phyloP scores from a whole-genome alignment of 2,329 filamentous ascomycete genomes.

The Epichloe gansuensis region DNA sequence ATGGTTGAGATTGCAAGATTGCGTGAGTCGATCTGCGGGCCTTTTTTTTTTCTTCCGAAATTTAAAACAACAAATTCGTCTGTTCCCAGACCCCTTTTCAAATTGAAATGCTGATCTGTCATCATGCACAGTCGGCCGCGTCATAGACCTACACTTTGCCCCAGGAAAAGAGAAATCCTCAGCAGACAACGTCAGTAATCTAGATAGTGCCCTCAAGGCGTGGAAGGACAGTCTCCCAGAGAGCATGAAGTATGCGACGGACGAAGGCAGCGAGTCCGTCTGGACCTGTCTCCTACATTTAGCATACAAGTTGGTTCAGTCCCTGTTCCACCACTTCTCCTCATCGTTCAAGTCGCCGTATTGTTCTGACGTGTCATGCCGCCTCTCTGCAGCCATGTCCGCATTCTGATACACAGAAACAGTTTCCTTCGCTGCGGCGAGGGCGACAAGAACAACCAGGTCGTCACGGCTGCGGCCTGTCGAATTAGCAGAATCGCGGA shows the following conservation, averaged over 20 bases:
- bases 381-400: slow-evolving; percentile 16
- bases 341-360: background rate
- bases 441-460: slow-evolving; percentile 16
- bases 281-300: slow-evolving; percentile 25
- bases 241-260: slow-evolving; percentile 16
- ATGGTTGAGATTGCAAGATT: slow-evolving; percentile 26
- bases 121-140: slow-evolving; percentile 16
- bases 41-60: background rate
- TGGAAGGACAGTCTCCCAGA: slow-evolving; percentile 24
- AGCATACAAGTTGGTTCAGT: slow-evolving; percentile 21
- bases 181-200: slow-evolving; percentile 15
- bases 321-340: background rate
- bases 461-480: slow-evolving; percentile 21
- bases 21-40: slow-evolving; percentile 12
- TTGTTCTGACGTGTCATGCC: background rate
- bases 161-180: slow-evolving; percentile 20
- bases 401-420: slow-evolving; percentile 24
- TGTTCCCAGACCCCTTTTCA: too few relatives aligned
- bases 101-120: background rate
- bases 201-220: slow-evolving; percentile 19
- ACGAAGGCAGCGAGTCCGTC: slow-evolving; percentile 22
- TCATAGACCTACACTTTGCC: slow-evolving; percentile 25
- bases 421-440: slow-evolving; percentile 19
- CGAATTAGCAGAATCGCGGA: slow-evolving; percentile 26
- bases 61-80: background rate